These are phyloP conservation scores for Tuber umbilicatum DNA, from an alignment of 495 filamentous ascomycete species.

Conservation along the genomic window DNA sequence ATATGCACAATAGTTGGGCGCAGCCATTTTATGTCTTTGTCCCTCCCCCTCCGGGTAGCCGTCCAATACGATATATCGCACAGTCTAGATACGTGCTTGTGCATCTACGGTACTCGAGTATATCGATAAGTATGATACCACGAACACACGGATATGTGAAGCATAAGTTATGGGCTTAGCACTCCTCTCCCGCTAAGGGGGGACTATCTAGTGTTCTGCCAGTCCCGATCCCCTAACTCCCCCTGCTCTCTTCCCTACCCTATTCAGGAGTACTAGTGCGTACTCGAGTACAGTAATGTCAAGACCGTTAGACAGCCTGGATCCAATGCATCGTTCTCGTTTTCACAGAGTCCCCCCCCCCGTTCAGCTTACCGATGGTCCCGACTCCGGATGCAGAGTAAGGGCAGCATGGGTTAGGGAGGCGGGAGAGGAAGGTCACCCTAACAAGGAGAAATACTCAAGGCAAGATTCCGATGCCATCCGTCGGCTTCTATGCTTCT, in stretches of 20 bases:
- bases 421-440: neutral
- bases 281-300: neutral
- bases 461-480: constrained; percentile 1
- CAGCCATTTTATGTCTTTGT: neutral
- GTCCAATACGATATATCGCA: neutral
- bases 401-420: neutral
- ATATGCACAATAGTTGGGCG: neutral
- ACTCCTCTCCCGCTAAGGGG: neutral
- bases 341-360: neutral
- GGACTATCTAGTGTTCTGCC: no score
- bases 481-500: constrained; percentile 2
- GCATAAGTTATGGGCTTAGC: neutral
- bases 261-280: neutral
- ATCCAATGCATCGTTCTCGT: neutral
- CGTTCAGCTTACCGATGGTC: neutral
- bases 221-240: neutral
- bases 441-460: neutral
- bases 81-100: neutral
- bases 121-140: neutral
- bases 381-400: neutral
- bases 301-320: neutral
- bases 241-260: neutral
- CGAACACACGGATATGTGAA: neutral
- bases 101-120: neutral
- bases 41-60: neutral